Percentiles rank a stretch among this genome's conserved stretches.
Conservation (phyloP, 2,329 filamentous ascomycete genomes). For the Curvularia eragrostidis region DNA sequence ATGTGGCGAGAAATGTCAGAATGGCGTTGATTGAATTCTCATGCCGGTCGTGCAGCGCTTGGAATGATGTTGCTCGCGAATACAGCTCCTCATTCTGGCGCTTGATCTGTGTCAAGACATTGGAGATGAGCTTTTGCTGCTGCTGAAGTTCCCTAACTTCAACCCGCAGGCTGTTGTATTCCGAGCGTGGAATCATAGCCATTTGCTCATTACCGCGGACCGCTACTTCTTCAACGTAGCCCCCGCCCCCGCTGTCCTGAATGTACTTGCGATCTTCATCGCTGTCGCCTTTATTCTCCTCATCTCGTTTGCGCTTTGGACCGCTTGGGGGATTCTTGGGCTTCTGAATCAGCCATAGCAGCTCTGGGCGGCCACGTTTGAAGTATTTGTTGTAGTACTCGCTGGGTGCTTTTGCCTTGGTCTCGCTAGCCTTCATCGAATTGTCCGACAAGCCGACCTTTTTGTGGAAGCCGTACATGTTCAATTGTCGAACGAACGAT, state of each 20-base stretch:
- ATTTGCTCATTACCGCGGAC: slow-evolving; percentile 51
- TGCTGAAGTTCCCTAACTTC: slow-evolving; percentile 83
- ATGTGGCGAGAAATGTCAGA: slow-evolving; percentile 92
- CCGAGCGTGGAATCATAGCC: slow-evolving; percentile 68
- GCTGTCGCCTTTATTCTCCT: slow-evolving; percentile 71
- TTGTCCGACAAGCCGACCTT: slow-evolving; percentile 83
- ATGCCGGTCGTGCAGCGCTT: slow-evolving; percentile 91
- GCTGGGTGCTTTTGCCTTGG: slow-evolving; percentile 96
- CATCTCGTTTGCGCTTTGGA: slow-evolving; percentile 60
- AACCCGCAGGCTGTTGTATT: slow-evolving; percentile 76
- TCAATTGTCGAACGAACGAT: slow-evolving; percentile 75
- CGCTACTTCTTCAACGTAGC: slow-evolving; percentile 52
- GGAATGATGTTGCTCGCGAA: slow-evolving; percentile 85
- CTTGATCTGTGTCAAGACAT: slow-evolving; percentile 78
- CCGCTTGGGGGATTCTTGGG: slow-evolving; percentile 72
- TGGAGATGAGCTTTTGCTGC: slow-evolving; percentile 85
- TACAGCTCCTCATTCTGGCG: slow-evolving; percentile 88
- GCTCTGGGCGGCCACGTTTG: slow-evolving; percentile 86
- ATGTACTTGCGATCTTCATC: slow-evolving; percentile 65
- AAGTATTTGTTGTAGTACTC: slow-evolving; percentile 99
- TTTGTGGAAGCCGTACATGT: slow-evolving; percentile 64
- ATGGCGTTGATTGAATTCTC: slow-evolving; percentile 99
- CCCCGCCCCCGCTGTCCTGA: slow-evolving; percentile 53
- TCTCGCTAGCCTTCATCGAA: slow-evolving; percentile 95
- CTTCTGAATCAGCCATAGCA: slow-evolving; percentile 96